Percentiles rank a stretch among this genome's conserved stretches.
phyloP scores from a whole-genome alignment of 2,329 filamentous ascomycete genomes.

The Graphium sp. region DNA sequence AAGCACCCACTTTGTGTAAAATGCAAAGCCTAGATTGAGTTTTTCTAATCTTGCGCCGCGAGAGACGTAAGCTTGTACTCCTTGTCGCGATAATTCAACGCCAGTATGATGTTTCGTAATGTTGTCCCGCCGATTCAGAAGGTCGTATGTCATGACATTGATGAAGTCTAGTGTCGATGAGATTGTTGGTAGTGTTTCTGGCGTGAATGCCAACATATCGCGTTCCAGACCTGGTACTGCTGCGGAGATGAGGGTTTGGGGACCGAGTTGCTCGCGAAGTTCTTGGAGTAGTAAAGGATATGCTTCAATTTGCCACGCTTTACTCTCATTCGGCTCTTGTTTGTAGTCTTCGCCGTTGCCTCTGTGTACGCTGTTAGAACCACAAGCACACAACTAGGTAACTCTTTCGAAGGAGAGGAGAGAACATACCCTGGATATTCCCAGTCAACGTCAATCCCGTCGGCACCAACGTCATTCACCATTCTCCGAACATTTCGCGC shows the following conservation, averaged over 20 bases:
- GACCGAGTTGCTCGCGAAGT: slow-evolving; percentile 38
- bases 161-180: slow-evolving; percentile 44
- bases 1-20: slow-evolving; percentile 49
- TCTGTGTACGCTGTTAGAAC: slow-evolving; percentile 16
- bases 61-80: slow-evolving; percentile 41
- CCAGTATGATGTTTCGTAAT: slow-evolving; percentile 48
- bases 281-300: slow-evolving; percentile 44
- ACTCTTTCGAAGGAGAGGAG: slow-evolving; percentile 1
- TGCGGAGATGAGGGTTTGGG: slow-evolving; percentile 43
- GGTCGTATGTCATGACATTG: slow-evolving; percentile 54
- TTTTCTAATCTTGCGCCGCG: slow-evolving; percentile 32
- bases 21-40: slow-evolving; percentile 48
- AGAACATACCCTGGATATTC: slow-evolving; percentile 33
- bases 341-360: slow-evolving; percentile 60
- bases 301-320: slow-evolving; percentile 42
- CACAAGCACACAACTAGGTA: too few species aligned
- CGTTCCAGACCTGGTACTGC: slow-evolving; percentile 47
- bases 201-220: slow-evolving; percentile 53
- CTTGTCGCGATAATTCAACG: slow-evolving; percentile 33
- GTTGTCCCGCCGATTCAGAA: slow-evolving; percentile 52
- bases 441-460: slow-evolving; percentile 52
- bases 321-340: slow-evolving; percentile 39
- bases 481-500: slow-evolving; percentile 47
- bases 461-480: slow-evolving; percentile 43
- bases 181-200: slow-evolving; percentile 39